Evolutionary conservation across 2,329 filamentous ascomycete species (phyloP).

Genomic region (Xylaria sp.): DNA sequence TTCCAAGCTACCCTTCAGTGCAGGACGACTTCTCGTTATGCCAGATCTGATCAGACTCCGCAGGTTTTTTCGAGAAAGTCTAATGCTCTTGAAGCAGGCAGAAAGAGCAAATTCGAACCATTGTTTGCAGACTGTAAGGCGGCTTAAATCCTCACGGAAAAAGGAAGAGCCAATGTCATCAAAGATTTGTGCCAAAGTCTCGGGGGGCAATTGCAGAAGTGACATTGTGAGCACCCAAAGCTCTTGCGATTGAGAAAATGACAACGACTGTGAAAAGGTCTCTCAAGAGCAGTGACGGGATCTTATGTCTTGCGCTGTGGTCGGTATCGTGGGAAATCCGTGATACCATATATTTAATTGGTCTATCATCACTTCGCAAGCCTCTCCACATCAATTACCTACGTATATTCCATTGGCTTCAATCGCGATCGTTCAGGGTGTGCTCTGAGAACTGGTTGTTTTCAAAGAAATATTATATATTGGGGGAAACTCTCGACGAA

Average conservation of each 20-base stretch:
- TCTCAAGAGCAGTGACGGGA: no score
- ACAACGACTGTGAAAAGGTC: no score
- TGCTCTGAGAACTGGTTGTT: no score
- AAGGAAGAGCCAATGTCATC: constrained; percentile 1
- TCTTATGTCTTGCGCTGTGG: no score
- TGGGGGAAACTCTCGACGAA: no score
- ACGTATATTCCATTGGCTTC: no score
- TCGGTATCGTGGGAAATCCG: no score
- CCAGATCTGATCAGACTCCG: constrained; percentile 16
- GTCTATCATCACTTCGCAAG: no score
- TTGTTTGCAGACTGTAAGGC: constrained; percentile 20
- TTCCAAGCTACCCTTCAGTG: constrained; percentile 12
- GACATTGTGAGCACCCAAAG: constrained; percentile 1
- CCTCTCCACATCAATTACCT: no score
- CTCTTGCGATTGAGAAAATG: background rate
- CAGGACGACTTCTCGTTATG: background rate
- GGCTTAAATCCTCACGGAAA: background rate
- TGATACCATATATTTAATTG: no score
- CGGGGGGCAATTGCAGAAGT: constrained; percentile 27
- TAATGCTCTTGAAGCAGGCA: background rate
- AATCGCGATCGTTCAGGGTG: no score
- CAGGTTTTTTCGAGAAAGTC: constrained; percentile 14
- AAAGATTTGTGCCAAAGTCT: constrained; percentile 28
- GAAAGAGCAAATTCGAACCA: constrained; percentile 29
- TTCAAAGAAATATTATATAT: no score